These are phyloP conservation scores for Suillus subalutaceus DNA, from an alignment of 768 basidiomycete genomes.

Conservation along the genomic window DNA sequence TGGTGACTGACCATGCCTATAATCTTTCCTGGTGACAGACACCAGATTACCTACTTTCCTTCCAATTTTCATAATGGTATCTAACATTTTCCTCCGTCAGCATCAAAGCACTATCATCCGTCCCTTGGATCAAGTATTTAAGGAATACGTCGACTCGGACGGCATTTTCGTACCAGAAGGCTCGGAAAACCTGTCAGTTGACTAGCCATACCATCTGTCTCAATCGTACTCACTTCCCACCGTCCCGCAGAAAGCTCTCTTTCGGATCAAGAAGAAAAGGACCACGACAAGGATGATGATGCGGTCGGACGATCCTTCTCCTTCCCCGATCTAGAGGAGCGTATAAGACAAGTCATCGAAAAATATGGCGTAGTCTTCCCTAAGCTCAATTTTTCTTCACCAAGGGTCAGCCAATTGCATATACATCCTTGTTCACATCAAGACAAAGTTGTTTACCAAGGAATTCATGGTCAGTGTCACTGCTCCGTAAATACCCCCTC, in stretches of 20 bases:
- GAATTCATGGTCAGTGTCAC: too few species aligned
- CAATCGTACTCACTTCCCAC: slow-evolving; percentile 38
- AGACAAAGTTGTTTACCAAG: slow-evolving; percentile 33
- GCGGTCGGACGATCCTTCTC: slow-evolving; percentile 49
- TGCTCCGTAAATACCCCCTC: too few species aligned
- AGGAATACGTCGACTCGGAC: slow-evolving; percentile 75
- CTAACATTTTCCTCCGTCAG: slow-evolving; percentile 62
- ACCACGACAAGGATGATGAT: slow-evolving; percentile 35
- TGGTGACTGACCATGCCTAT: too few species aligned
- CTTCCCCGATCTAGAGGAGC: slow-evolving; percentile 79
- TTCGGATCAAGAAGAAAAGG: slow-evolving; percentile 55
- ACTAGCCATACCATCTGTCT: neutral
- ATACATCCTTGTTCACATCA: neutral
- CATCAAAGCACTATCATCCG: slow-evolving; percentile 74
- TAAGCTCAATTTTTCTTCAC: slow-evolving; percentile 96
- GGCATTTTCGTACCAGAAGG: slow-evolving; percentile 82
- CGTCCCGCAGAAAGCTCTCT: slow-evolving; percentile 49
- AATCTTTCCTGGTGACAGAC: slow-evolving; percentile 61
- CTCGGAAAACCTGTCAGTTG: slow-evolving; percentile 72
- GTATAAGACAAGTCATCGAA: slow-evolving; percentile 65
- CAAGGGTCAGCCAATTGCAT: slow-evolving; percentile 57
- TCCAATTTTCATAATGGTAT: slow-evolving; percentile 89
- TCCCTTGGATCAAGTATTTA: slow-evolving; percentile 65
- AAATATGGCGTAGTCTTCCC: slow-evolving; percentile 88
- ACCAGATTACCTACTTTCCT: slow-evolving; percentile 59